Conservation (phyloP, 2,329 filamentous ascomycete species). For the Fusarium nanum region DNA sequence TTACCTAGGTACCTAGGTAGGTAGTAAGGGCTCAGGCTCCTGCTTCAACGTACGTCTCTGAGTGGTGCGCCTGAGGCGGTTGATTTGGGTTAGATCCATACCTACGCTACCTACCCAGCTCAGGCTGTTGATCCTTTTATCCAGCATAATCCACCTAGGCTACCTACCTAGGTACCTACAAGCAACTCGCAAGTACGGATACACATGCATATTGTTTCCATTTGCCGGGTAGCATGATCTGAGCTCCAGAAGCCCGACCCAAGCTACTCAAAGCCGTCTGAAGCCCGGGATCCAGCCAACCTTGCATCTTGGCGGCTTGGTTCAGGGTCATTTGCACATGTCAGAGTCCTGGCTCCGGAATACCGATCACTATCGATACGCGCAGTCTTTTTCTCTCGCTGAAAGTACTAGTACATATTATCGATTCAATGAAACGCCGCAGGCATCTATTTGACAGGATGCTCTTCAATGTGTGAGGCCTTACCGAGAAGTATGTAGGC, state of each 20-base stretch:
- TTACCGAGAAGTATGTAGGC: conserved; percentile 7
- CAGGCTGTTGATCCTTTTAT: conserved; percentile 38
- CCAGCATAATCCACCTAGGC: conserved; percentile 23
- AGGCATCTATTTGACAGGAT: neutral
- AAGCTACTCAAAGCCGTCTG: conserved; percentile 6
- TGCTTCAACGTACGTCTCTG: conserved; percentile 30
- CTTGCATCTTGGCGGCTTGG: neutral
- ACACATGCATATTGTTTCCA: neutral
- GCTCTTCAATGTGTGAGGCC: neutral
- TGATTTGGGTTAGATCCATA: neutral
- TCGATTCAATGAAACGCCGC: neutral
- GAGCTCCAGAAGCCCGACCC: conserved; percentile 18
- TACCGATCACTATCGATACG: neutral
- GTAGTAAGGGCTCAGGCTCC: neutral
- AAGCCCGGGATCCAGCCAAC: conserved; percentile 11
- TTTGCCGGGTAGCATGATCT: conserved; percentile 20
- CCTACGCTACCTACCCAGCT: conserved; percentile 4
- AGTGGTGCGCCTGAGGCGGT: conserved; percentile 45
- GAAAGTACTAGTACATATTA: neutral
- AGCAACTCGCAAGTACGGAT: neutral
- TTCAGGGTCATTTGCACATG: conserved; percentile 12
- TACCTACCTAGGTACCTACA: neutral
- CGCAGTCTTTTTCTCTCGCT: neutral
- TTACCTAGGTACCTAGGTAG: no score
- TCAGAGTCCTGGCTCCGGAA: neutral